Evolutionary conservation across 257 asterid genomes (phyloP).

Genomic region (Datura wrightii): DNA sequence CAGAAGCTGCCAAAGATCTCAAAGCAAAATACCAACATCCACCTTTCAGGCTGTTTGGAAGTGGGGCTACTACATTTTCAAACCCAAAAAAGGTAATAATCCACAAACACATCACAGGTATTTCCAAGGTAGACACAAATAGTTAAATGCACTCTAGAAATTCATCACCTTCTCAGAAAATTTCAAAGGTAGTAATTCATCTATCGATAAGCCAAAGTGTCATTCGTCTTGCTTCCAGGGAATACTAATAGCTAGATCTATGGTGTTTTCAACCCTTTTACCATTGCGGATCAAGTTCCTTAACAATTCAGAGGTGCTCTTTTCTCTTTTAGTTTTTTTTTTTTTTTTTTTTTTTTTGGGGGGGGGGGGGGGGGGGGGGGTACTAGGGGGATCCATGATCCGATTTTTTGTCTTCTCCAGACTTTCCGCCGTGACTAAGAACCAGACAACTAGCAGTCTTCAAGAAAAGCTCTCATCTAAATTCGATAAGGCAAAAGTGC

Average conservation of each 20-base stretch:
- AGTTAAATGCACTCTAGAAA: constrained; percentile 1
- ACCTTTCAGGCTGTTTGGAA: not conserved
- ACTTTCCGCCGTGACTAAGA: not conserved
- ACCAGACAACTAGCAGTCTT: not conserved
- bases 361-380: too few species aligned
- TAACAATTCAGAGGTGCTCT: not conserved
- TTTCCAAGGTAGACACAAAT: not conserved
- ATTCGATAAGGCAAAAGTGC: not conserved
- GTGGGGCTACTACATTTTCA: constrained; percentile 18
- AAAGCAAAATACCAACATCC: not conserved
- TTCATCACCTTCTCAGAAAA: not conserved
- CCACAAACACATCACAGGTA: not conserved
- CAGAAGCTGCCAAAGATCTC: constrained; percentile 3
- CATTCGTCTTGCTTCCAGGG: constrained; percentile 6
- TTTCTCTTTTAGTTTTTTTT: not conserved
- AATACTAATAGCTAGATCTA: not conserved
- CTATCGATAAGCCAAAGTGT: not conserved
- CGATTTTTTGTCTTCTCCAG: not conserved
- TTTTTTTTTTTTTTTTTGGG: too few species aligned
- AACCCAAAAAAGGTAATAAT: not conserved
- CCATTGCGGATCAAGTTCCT: not conserved
- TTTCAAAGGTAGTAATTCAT: not conserved
- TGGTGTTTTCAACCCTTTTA: not conserved
- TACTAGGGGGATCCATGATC: not conserved
- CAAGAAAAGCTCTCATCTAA: not conserved